Evolutionary conservation across 371 early-diverging fungal genomes (phyloP), one percentile per base, ranked within the genome.

Genomic region (Sporodiniella umbellata): DNA sequence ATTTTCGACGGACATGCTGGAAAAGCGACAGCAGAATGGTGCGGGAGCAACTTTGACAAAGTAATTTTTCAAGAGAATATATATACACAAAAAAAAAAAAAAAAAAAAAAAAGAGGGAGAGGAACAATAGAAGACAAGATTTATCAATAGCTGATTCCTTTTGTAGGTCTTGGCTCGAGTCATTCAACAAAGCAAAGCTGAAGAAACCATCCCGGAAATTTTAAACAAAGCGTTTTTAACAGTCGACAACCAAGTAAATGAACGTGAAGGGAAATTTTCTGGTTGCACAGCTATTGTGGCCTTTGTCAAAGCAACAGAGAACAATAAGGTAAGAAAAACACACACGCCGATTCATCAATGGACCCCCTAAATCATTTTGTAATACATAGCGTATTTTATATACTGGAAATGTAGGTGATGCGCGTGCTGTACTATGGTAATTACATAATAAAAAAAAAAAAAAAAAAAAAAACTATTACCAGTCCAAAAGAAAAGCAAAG

Each of bases 1-100:
- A 86, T 98, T 44, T 98, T 89, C 68, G 98, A 98, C 60, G 98
- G 98, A n/a, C 98, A 98, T 69, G 97, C 97, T 5, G 98, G 98
- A 12, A 89, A 89, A 64, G 79, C 84, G 28, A 96, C 97, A 8
- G 98, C 98, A 14, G 94, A 95, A 56, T 96, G 91, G 92, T 97
- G 96, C 66, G 98, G 96, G 15, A 72, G 75, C 15, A 81, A 96
- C 62, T 81, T 97, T 57, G 93, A 94, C 59, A 78, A 84, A 70
- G 90, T 90, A 75, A 39, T n/a, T n/a, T n/a, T n/a, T n/a, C 14
- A 12, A 11, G 24, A 24, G 14, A 37, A 19, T 33, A 58, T 42
- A 33, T 44, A 56, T 12, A 45, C 28, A 8, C 25, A n/a, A n/a
- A n/a, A n/a, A n/a, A n/a, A n/a, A n/a, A n/a, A n/a, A n/a, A n/a